A percentile compares a stretch with the other conserved stretches of the same genome.
Conservation (phyloP, 306 rosid species). For the Purshia tridentata region DNA sequence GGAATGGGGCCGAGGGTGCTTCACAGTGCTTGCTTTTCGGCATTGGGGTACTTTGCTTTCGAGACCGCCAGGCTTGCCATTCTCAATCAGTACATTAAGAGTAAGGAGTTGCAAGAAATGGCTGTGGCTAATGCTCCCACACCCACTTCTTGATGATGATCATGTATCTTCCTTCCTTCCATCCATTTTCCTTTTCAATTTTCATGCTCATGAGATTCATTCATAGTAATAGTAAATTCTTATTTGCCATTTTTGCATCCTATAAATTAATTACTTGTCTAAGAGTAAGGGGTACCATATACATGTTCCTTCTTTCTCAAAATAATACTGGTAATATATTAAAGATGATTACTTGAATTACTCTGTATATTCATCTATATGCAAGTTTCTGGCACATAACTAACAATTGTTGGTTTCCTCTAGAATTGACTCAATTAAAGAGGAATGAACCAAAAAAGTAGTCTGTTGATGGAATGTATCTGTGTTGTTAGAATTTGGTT, state of each 20-base stretch:
- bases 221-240: too few relatives aligned
- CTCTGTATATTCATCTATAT: neutral
- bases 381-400: neutral
- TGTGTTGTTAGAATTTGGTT: neutral
- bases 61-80: slow-evolving; percentile 84
- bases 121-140: slow-evolving; percentile 19
- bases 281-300: too few relatives aligned
- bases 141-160: too few relatives aligned
- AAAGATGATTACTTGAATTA: neutral
- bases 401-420: neutral
- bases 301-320: neutral
- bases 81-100: slow-evolving; percentile 52
- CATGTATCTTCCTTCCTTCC: too few relatives aligned
- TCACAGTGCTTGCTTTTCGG: slow-evolving; percentile 90
- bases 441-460: too few relatives aligned
- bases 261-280: too few relatives aligned
- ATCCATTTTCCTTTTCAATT: too few relatives aligned
- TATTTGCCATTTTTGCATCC: too few relatives aligned
- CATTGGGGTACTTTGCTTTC: slow-evolving; percentile 87
- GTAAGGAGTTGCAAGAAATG: slow-evolving; percentile 43
- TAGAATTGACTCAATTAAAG: too few relatives aligned
- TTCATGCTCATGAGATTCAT: too few relatives aligned
- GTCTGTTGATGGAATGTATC: too few relatives aligned
- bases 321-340: neutral
- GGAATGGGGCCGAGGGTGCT: slow-evolving; percentile 96